Evolutionary conservation across 2,329 filamentous ascomycete species (phyloP), one percentile per base, ranked within the genome.

Genomic region (Cladosporium cucumerinum): DNA sequence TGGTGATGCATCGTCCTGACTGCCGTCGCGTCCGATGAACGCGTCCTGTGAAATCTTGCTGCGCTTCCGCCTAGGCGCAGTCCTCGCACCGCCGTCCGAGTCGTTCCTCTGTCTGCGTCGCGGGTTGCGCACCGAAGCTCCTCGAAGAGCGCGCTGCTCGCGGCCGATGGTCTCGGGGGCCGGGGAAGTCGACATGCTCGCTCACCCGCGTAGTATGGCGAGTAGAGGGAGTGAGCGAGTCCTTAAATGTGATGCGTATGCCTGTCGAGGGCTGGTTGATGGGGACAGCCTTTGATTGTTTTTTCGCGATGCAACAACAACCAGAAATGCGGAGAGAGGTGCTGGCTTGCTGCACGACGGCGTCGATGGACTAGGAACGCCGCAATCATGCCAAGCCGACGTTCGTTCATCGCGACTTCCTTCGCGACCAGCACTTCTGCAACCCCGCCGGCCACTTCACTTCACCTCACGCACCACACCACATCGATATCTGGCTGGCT

Each of bases 1-100:
- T 5, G 32, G 54, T 21, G 51, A 21, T n/a, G 12, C 60, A 30
- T 65, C 67, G 30, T 68, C 67, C 3, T 52, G 64, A 7, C 63
- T 63, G 23, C 71, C 64, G 16, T 65, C 68, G 23, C 70, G 69
- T 30, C 72, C 63, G 26, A 68, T 64, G 61, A 79, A 81, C n/a
- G 74, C 78, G 32, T 79, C 77, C 46, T 79, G 76, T 62, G 75
- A 77, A 63, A 83, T 69, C 68, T 81, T 82, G 74, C 79, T 82
- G 61, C 80, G 77, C 73, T 83, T 82, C 36, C 80, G 74, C 65
- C 78, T 76, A 25, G 78, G 78, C 59, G 80, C 79, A 23, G 72
- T 70, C 61, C 76, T 75, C 18, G 75, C 69, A 57, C 77, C 79
- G 58, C 80, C 79, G 57, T 78, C 78, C 68, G 80, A 78, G 64